Evolutionary conservation across 345 rosid species (phyloP).

Genomic region (Pugionium cornutum): DNA sequence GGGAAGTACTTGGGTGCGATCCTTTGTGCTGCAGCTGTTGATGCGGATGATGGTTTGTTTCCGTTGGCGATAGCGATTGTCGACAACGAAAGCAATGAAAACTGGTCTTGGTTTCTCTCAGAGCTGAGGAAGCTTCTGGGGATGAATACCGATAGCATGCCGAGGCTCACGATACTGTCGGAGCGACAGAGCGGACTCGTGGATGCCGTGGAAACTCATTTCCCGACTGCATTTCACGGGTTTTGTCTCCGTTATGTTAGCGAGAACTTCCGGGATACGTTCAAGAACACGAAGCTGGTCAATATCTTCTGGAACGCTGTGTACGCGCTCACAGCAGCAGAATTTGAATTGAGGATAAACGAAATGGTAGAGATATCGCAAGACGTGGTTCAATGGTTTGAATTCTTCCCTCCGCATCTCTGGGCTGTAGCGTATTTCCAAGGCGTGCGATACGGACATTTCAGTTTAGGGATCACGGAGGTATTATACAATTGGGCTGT

Average conservation of each 20-base stretch:
- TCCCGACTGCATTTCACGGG: slow-evolving; percentile 91
- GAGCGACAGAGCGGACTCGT: slow-evolving; percentile 83
- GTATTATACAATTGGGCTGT: slow-evolving; percentile 86
- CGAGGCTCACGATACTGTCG: slow-evolving; percentile 93
- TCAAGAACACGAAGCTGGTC: slow-evolving; percentile 86
- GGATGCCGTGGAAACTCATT: slow-evolving; percentile 97
- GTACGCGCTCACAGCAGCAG: slow-evolving; percentile 83
- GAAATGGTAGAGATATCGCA: slow-evolving; percentile 94
- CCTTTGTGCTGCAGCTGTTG: slow-evolving; percentile 93
- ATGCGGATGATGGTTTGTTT: slow-evolving; percentile 82
- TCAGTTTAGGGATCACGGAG: slow-evolving; percentile 81
- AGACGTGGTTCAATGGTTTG: slow-evolving; percentile 79
- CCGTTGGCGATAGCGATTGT: slow-evolving; percentile 91
- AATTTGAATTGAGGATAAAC: slow-evolving; percentile 71
- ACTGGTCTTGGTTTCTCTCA: slow-evolving; percentile 98
- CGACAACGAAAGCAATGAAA: slow-evolving; percentile 78
- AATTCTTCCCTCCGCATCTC: slow-evolving; percentile 71
- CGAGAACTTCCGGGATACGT: slow-evolving; percentile 90
- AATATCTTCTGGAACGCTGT: slow-evolving; percentile 97
- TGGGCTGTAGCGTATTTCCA: slow-evolving; percentile 97
- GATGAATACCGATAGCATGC: slow-evolving; percentile 89
- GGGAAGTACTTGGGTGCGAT: slow-evolving; percentile 89
- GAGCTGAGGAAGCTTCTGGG: slow-evolving; percentile 96
- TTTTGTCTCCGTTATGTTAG: slow-evolving; percentile 89
- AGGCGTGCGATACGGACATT: slow-evolving; percentile 88